phyloP scores from a whole-genome alignment of 306 rosid genomes.

The Acacia melanoxylon region DNA sequence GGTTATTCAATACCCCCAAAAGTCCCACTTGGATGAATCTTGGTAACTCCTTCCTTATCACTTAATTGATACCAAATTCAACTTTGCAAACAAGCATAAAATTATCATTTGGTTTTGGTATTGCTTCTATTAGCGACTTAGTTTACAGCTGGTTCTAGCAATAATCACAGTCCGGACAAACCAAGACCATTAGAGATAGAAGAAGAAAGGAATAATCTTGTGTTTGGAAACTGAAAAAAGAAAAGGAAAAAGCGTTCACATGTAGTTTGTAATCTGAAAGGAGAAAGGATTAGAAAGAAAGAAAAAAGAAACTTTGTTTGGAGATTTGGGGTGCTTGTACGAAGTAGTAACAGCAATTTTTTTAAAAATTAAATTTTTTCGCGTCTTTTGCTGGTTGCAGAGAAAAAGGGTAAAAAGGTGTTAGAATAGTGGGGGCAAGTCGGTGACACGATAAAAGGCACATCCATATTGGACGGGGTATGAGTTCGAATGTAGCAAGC shows the following conservation, averaged over 20 bases:
- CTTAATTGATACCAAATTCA: conserved; percentile 63
- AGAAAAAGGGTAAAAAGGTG: not conserved
- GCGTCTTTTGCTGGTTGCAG: conserved; percentile 16
- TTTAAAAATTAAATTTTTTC: not conserved
- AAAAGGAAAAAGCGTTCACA: conserved; percentile 34
- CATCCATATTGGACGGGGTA: not conserved
- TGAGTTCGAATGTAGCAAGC: conserved; percentile 28
- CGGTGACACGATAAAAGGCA: conserved; percentile 10
- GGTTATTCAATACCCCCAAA: conserved; percentile 32
- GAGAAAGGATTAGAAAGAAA: not conserved
- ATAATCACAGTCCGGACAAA: conserved; percentile 28
- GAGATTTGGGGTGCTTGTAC: conserved; percentile 25
- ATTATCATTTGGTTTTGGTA: conserved; percentile 35
- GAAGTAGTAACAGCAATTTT: not conserved
- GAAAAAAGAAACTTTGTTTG: conserved; percentile 34
- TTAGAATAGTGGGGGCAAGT: not conserved
- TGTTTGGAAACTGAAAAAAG: conserved; percentile 31
- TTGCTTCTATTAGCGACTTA: conserved; percentile 33
- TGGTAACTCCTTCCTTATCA: conserved; percentile 53
- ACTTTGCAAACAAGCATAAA: conserved; percentile 49
- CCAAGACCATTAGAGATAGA: conserved; percentile 27
- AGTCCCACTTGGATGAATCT: conserved; percentile 42
- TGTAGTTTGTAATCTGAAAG: conserved; percentile 31
- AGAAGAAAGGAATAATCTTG: conserved; percentile 50
- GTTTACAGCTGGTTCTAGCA: conserved; percentile 24